Evolutionary conservation across 768 basidiomycete genomes (phyloP).

Genomic region (Pilatotrama ljubarskyi): DNA sequence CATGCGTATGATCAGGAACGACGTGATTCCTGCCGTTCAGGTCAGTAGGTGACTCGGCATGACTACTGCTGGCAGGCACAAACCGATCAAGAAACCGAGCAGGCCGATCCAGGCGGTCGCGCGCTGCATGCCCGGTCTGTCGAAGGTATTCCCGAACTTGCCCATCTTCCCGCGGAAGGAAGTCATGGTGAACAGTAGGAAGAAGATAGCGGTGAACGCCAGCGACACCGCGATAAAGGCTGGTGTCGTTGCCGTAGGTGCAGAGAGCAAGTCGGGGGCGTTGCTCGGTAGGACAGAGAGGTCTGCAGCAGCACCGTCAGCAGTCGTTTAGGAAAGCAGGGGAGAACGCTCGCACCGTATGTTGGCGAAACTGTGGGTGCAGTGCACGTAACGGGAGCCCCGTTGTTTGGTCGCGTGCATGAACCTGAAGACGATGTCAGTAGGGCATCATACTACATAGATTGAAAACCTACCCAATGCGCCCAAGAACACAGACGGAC

Average conservation of each 20-base stretch:
- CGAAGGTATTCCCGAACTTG: constrained; percentile 49
- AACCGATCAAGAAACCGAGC: constrained; percentile 74
- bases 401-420: constrained; percentile 54
- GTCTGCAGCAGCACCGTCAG: constrained; percentile 43
- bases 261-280: constrained; percentile 56
- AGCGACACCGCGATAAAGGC: constrained; percentile 64
- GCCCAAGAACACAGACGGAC: constrained; percentile 69
- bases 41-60: not conserved
- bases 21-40: constrained; percentile 53
- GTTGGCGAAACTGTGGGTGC: constrained; percentile 51
- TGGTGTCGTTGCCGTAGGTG: constrained; percentile 62
- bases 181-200: constrained; percentile 62
- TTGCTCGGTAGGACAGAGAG: constrained; percentile 58
- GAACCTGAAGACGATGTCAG: constrained; percentile 52
- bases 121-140: constrained; percentile 58
- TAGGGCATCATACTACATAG: constrained; percentile 5
- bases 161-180: constrained; percentile 68
- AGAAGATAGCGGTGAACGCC: constrained; percentile 58
- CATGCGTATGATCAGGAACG: constrained; percentile 74
- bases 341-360: constrained; percentile 51
- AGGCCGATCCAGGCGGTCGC: constrained; percentile 74
- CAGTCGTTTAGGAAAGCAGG: not conserved
- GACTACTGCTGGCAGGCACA: constrained; percentile 17
- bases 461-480: constrained; percentile 63
- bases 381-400: constrained; percentile 56